Percentiles rank a stretch among this genome's conserved stretches.
Evolutionary conservation across 108 stramenopile species (phyloP).

Genomic region (Nannochloropsis salina): DNA sequence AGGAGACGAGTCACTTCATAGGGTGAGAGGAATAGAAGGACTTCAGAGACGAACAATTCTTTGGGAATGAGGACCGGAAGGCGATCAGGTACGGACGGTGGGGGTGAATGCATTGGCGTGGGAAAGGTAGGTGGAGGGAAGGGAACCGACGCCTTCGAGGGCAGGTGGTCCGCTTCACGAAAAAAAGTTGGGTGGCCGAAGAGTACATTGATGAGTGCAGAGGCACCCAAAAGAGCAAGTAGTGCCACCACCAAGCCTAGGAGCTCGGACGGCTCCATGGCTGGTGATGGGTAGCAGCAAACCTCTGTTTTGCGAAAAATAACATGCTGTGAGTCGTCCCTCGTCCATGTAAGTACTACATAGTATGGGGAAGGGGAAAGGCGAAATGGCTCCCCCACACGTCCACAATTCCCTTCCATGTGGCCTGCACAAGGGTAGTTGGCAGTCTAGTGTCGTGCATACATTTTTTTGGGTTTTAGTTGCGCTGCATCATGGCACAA

Average conservation of each 20-base stretch:
- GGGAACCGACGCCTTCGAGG: background rate
- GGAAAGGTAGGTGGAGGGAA: background rate
- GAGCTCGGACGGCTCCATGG: background rate
- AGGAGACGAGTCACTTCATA: background rate
- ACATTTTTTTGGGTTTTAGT: too few species aligned
- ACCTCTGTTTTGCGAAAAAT: too few species aligned
- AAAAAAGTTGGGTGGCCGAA: conserved; percentile 9
- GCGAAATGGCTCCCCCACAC: too few species aligned
- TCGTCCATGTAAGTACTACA: too few species aligned
- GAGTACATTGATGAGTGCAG: background rate
- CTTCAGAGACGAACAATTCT: background rate
- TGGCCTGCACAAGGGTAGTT: too few species aligned
- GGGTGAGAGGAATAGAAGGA: background rate
- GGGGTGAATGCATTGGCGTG: background rate
- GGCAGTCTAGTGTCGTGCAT: too few species aligned
- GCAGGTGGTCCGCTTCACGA: background rate
- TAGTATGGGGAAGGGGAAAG: too few species aligned
- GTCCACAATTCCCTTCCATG: too few species aligned
- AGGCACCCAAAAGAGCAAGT: background rate
- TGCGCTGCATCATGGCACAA: too few species aligned
- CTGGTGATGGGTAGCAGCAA: too few species aligned
- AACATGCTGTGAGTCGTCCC: too few species aligned
- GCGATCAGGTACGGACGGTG: conserved; percentile 4
- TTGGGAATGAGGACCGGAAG: background rate
- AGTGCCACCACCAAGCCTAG: background rate